A percentile compares a stretch with the other conserved stretches of the same genome.
These are phyloP conservation scores for Colletotrichum cuscutae DNA, from an alignment of 2,329 filamentous ascomycete genomes.

Conservation along the genomic window DNA sequence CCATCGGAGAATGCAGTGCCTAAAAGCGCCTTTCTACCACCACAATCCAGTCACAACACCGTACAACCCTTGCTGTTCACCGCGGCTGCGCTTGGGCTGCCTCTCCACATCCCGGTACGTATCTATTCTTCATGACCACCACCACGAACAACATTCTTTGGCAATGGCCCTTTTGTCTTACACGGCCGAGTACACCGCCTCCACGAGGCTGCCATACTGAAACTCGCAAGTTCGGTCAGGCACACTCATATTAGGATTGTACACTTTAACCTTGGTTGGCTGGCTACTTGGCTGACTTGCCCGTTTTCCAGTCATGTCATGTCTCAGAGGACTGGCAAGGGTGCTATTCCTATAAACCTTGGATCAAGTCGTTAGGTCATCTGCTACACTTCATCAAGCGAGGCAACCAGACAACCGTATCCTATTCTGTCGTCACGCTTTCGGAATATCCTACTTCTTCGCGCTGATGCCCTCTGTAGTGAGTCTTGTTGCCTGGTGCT, in stretches of 20 bases:
- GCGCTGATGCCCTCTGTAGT: neutral
- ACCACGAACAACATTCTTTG: no score
- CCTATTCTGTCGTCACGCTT: neutral
- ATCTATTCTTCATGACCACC: neutral
- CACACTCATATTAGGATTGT: neutral
- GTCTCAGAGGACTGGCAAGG: neutral
- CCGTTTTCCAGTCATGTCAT: neutral
- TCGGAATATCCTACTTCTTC: no score
- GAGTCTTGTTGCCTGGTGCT: neutral
- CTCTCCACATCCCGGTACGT: constrained; percentile 24
- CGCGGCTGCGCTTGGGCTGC: constrained; percentile 30
- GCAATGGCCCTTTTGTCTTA: neutral
- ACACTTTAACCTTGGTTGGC: neutral
- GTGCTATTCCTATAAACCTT: neutral
- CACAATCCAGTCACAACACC: neutral
- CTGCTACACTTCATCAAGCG: no score
- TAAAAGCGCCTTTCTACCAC: no score
- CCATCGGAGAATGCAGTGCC: no score
- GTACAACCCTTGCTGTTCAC: neutral
- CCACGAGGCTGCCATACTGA: neutral
- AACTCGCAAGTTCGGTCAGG: neutral
- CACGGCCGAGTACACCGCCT: neutral
- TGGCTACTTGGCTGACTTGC: neutral
- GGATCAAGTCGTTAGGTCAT: neutral
- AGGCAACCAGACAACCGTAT: neutral